Conservation (phyloP, 345 rosid genomes). For the Angophora floribunda region DNA sequence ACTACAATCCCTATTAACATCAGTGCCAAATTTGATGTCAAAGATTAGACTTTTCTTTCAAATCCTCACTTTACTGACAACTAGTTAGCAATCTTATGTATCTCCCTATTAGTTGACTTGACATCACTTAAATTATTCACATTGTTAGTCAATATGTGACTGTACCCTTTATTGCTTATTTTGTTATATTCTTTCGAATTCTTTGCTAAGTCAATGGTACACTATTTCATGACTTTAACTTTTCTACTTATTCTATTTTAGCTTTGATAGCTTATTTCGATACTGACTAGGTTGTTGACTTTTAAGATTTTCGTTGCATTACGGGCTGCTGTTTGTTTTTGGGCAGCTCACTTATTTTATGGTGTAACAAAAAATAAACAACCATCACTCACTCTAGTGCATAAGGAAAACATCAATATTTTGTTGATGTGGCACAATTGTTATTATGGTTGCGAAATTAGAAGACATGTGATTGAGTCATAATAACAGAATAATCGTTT, state of each 20-base stretch:
- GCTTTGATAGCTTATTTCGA: background rate
- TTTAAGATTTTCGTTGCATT: background rate
- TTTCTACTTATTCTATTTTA: too few species aligned
- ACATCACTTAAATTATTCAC: too few species aligned
- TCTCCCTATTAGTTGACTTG: too few species aligned
- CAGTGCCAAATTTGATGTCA: background rate
- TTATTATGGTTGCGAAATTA: too few species aligned
- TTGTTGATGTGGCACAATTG: too few species aligned
- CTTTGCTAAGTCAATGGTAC: too few species aligned
- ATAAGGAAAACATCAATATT: too few species aligned
- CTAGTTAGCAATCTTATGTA: too few species aligned
- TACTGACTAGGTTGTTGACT: background rate
- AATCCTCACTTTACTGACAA: accelerated
- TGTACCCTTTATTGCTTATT: background rate
- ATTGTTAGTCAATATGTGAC: too few species aligned
- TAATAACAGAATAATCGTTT: too few species aligned
- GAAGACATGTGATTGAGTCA: background rate
- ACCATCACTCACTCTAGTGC: accelerated
- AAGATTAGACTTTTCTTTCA: background rate
- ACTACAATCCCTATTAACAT: background rate
- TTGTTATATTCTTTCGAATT: too few species aligned
- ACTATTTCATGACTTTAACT: background rate
- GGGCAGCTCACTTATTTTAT: background rate
- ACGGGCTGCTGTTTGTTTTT: too few species aligned
- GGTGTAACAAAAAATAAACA: background rate